phyloP scores from a whole-genome alignment of 345 rosid genomes.

The Hirschfeldia incana region DNA sequence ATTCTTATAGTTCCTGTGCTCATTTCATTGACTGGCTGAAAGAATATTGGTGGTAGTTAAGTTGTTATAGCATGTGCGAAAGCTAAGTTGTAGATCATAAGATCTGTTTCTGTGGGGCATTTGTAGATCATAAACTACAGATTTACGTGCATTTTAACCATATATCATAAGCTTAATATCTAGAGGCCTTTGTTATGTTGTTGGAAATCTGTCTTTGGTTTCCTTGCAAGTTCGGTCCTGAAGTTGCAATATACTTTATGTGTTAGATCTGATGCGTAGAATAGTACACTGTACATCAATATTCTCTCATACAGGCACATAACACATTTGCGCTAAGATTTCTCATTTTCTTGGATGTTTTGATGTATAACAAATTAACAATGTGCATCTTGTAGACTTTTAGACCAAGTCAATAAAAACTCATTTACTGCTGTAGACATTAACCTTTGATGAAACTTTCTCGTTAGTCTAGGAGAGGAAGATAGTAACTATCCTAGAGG shows the following conservation, averaged over 20 bases:
- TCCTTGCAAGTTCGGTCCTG: constrained; percentile 10
- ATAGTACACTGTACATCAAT: background rate
- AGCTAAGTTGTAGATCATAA: background rate
- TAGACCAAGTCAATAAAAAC: background rate
- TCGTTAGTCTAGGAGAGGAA: background rate
- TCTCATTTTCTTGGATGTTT: background rate
- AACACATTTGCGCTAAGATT: background rate
- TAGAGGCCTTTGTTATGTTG: background rate
- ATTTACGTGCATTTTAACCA: background rate
- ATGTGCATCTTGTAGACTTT: background rate
- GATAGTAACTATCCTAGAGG: background rate
- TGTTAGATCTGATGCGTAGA: background rate
- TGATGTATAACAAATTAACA: background rate
- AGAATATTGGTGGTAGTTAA: background rate
- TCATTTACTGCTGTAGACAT: background rate
- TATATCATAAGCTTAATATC: background rate
- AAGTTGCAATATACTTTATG: background rate
- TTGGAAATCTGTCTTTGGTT: constrained; percentile 1
- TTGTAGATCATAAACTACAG: background rate
- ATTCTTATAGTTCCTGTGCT: background rate
- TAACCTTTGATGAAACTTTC: background rate
- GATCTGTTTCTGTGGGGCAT: background rate
- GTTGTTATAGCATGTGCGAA: background rate
- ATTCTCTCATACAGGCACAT: background rate
- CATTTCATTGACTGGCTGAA: constrained; percentile 6